phyloP scores from a whole-genome alignment of 768 basidiomycete genomes.

The Lentinula raphanica region DNA sequence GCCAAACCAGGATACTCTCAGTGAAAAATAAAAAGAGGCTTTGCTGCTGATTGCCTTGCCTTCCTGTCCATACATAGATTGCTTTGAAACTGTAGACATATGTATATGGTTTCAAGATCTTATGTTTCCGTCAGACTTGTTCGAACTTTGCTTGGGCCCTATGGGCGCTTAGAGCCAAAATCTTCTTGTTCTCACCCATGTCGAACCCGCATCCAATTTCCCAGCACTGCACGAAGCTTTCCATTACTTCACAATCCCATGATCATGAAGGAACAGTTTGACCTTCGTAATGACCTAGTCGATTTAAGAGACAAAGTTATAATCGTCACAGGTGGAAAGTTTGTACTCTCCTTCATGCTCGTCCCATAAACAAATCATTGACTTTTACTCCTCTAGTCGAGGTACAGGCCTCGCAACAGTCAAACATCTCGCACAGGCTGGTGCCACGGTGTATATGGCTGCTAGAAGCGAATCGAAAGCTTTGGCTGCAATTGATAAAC shows the following conservation, averaged over 20 bases:
- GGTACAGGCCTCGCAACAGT: conserved; percentile 49
- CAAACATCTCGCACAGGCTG: conserved; percentile 43
- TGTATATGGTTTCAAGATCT: too few relatives aligned
- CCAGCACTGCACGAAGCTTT: not conserved
- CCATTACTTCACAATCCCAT: not conserved
- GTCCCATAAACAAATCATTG: not conserved
- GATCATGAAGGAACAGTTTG: not conserved
- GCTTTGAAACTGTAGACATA: not conserved
- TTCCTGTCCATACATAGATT: not conserved
- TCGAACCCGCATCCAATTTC: not conserved
- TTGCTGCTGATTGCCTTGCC: not conserved
- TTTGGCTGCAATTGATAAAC: conserved; percentile 39
- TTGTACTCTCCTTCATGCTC: too few relatives aligned
- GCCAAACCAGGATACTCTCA: not conserved
- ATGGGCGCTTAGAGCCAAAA: too few relatives aligned
- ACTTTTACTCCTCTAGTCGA: conserved; percentile 20
- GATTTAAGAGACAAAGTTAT: conserved; percentile 1
- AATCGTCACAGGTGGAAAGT: conserved; percentile 7
- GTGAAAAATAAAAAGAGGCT: not conserved
- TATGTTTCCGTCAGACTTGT: too few relatives aligned
- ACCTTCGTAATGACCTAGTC: not conserved
- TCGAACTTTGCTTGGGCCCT: too few relatives aligned
- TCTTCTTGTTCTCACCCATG: not conserved
- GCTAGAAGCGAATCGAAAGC: conserved; percentile 44
- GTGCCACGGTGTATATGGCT: conserved; percentile 58